A percentile compares a stretch with the other conserved stretches of the same genome.
These are phyloP conservation scores for Aspergillus calidoustus DNA, from an alignment of 2,329 filamentous ascomycete genomes.

Conservation along the genomic window DNA sequence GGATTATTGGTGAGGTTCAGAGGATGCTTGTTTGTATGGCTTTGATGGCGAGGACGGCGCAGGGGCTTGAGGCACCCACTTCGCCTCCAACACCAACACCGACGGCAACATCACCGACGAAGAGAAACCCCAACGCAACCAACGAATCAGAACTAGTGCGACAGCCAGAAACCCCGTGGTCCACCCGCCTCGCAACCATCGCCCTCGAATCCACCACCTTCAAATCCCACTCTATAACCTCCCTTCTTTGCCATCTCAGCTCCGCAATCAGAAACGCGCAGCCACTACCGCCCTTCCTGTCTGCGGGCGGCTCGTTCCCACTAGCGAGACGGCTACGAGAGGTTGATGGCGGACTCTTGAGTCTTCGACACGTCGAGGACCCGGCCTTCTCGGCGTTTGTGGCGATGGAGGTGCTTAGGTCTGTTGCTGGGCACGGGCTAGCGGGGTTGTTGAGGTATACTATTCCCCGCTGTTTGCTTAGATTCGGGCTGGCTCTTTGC, in stretches of 20 bases:
- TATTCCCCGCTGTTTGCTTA: not conserved
- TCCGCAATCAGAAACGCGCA: conserved; percentile 67
- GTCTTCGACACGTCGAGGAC: conserved; percentile 66
- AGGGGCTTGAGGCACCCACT: conserved; percentile 49
- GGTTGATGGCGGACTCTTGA: conserved; percentile 63
- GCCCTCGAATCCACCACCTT: conserved; percentile 60
- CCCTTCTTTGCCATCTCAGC: conserved; percentile 70
- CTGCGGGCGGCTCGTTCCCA: conserved; percentile 63
- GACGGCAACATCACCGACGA: not conserved
- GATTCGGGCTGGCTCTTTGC: not conserved
- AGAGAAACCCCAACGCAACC: too few relatives aligned
- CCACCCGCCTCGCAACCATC: conserved; percentile 60
- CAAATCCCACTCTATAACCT: conserved; percentile 51
- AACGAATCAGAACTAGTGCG: too few relatives aligned
- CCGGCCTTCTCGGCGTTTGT: conserved; percentile 75
- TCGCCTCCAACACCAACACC: not conserved
- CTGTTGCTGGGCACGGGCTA: conserved; percentile 35
- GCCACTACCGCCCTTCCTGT: conserved; percentile 70
- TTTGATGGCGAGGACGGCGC: conserved; percentile 65
- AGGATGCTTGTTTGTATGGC: conserved; percentile 64
- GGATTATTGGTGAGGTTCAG: conserved; percentile 62
- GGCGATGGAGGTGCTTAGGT: conserved; percentile 64
- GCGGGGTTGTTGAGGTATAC: conserved; percentile 36
- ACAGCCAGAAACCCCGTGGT: conserved; percentile 52
- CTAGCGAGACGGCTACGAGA: conserved; percentile 61